Percentiles rank a stretch among this genome's conserved stretches.
Evolutionary conservation across 108 stramenopile genomes (phyloP).

Genomic region (Fistulifera solaris): DNA sequence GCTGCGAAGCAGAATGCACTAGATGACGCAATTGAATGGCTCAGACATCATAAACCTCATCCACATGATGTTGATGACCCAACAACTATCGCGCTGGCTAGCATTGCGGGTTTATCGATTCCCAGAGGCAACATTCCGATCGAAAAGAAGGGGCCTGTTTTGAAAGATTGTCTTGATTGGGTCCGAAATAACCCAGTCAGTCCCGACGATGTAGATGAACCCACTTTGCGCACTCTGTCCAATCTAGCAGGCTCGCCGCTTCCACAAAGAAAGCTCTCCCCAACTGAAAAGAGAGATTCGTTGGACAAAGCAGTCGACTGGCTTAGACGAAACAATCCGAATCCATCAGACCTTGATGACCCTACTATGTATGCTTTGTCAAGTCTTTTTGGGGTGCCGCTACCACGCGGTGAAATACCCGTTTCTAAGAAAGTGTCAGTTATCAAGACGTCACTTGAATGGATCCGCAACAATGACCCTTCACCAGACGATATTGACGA

Average conservation of each 20-base stretch:
- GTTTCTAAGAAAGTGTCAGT: not conserved
- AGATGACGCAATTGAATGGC: slow-evolving; percentile 19
- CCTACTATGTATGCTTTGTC: slow-evolving; percentile 7
- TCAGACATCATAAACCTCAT: slow-evolving; percentile 8
- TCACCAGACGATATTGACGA: not conserved
- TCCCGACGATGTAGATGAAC: slow-evolving; percentile 12
- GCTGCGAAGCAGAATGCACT: not conserved
- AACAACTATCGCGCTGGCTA: not conserved
- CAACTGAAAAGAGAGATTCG: slow-evolving; percentile 6
- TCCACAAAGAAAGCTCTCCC: not conserved
- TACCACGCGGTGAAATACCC: not conserved
- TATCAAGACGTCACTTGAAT: slow-evolving; percentile 1
- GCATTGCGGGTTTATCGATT: slow-evolving; percentile 2
- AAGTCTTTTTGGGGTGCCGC: not conserved
- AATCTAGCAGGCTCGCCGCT: slow-evolving; percentile 9
- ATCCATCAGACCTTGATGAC: slow-evolving; percentile 10
- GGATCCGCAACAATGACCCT: slow-evolving; percentile 8
- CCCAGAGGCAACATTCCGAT: not conserved
- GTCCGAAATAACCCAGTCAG: slow-evolving; percentile 18
- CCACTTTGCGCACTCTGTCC: slow-evolving; percentile 2
- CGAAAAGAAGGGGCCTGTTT: not conserved
- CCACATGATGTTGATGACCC: slow-evolving; percentile 6
- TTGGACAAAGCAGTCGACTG: slow-evolving; percentile 17
- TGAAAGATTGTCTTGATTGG: slow-evolving; percentile 18
- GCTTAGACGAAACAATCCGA: slow-evolving; percentile 13